Base-by-base conservation (phyloP, 192 early-diverging fungal species). In the Linnemannia hyalina region DNA sequence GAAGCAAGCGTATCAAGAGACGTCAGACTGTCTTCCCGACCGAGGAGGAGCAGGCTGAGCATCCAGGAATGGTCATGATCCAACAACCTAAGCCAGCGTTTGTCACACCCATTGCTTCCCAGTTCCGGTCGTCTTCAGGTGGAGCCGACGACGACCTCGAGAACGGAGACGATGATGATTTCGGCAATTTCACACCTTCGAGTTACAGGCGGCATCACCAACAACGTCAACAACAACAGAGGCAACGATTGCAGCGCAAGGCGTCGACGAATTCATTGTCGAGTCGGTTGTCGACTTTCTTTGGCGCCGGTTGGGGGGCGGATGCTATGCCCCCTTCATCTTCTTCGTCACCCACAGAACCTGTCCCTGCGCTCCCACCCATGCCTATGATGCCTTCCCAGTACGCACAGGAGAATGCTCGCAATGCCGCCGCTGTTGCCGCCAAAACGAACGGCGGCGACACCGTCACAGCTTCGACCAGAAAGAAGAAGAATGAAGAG, bases 31-130 rank as follows among this genome's bases (percentile, higher is more conserved):
- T 86, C 26, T 79, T 80, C 42, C 83, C 83, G 0, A 78, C 80
- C 9, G 80, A 73, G 70, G 35, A 76, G 23, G 18, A 49, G 4
- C 80, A 49, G 11, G 36, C 70, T 23, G 57, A 84, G 10, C 76
- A 78, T 36, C 69, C 22, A 10, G 6, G 57, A 40, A 26, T 36
- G 20, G 76, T 77, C 47, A 80, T 81, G 79, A 86, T 86, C 36
- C 83, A 86, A 36, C 74, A 86, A 26, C 83, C 83, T 29, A 86
- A 86, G 23, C 83, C 83, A 0, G 83, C 83, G 1, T 86, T 86
- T 29, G 83, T 86, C 11, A 86, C 83, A 0, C 83, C 83, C 0
- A 86, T 86, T 54, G 83, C 83, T 23, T 86, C 83, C 36, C 83
- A 86, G 55, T 86, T 86, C 83, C 78, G 75, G 2, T 80, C 78